Evolutionary conservation across 352 stramenopile genomes (phyloP), one percentile per base, ranked within the genome.

Genomic region (Plasmopara muralis): DNA sequence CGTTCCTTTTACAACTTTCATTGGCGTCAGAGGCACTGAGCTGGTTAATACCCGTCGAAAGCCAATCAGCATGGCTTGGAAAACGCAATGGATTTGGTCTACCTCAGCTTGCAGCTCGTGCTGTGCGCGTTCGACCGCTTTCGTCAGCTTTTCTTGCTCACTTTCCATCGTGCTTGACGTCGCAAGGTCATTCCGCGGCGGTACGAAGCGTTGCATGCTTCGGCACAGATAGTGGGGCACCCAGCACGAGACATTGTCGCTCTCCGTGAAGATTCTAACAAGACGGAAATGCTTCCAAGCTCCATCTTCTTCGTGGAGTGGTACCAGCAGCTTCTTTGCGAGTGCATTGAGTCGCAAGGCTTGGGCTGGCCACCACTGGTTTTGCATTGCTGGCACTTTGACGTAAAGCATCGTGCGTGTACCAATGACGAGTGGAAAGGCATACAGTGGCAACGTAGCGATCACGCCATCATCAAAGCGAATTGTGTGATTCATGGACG

Each of bases 361-460:
- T 59, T 93, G 77, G 0, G 68, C 77, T 9, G 84, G 84, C 74
- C 78, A 87, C 83, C 83, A 94, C 31, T 53, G 58, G 33, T 88
- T 87, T 20, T 77, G 59, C 13, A 79, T 39, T 9, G 62, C 67
- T 35, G 75, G 78, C 0, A 84, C 65, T 45, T 88, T 83, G 4
- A 92, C 77, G 42, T 87, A 83, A 16, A 92, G 46, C 50, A 91
- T 76, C 5, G 62, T 72, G 6, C 62, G 59, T 2, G 83, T 89
- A 8, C 79, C 78, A 33, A 91, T 70, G 4, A 87, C 67, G 25
- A 89, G 45, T 6, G 84, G 77, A 25, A 91, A 79, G 2, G 71
- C 67, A 45, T 87, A 89, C 12, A 94, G 55, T 28, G 82, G 84
- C 9, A 94, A 51, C 5, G 52, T 54, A 8, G 71, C 63, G 20